Conservation (phyloP, 208 protist genomes). For the Trypanosoma cruzi region DNA sequence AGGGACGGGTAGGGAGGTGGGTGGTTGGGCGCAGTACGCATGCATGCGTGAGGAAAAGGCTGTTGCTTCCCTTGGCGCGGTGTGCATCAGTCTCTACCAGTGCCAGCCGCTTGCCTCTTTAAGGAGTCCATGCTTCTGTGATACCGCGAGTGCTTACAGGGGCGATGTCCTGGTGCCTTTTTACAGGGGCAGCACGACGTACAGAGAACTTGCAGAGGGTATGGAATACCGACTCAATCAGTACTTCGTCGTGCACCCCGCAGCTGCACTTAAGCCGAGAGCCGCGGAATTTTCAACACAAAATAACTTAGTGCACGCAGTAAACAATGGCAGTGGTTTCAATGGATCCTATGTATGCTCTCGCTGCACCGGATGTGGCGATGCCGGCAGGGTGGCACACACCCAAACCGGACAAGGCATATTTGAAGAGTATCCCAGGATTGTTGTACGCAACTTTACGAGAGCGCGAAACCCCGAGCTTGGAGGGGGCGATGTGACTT, state of each 20-base stretch:
- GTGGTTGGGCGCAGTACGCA: background rate
- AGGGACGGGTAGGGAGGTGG: background rate
- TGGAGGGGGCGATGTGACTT: slow-evolving; percentile 1
- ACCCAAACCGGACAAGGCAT: background rate
- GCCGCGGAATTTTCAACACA: background rate
- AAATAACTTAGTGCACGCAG: background rate
- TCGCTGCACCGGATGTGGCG: background rate
- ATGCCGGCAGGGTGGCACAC: background rate
- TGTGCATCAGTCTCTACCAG: slow-evolving; percentile 30
- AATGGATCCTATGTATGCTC: slow-evolving; percentile 22
- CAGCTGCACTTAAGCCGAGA: background rate
- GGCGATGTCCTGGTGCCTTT: slow-evolving; percentile 49
- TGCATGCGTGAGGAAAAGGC: slow-evolving; percentile 18
- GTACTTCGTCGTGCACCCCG: slow-evolving; percentile 43
- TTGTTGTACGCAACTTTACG: slow-evolving; percentile 27
- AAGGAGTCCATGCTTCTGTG: background rate
- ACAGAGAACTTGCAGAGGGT: slow-evolving; percentile 25
- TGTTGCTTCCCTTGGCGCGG: slow-evolving; percentile 14
- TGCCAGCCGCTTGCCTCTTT: slow-evolving; percentile 5
- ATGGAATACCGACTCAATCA: slow-evolving; percentile 46
- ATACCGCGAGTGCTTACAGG: slow-evolving; percentile 18
- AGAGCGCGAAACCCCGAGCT: background rate
- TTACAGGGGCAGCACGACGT: slow-evolving; percentile 29
- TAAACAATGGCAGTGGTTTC: slow-evolving; percentile 5
- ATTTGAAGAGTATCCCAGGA: slow-evolving; percentile 8